Evolutionary conservation across 345 rosid genomes (phyloP), one percentile per base, ranked within the genome.

Genomic region (Pistacia vera): DNA sequence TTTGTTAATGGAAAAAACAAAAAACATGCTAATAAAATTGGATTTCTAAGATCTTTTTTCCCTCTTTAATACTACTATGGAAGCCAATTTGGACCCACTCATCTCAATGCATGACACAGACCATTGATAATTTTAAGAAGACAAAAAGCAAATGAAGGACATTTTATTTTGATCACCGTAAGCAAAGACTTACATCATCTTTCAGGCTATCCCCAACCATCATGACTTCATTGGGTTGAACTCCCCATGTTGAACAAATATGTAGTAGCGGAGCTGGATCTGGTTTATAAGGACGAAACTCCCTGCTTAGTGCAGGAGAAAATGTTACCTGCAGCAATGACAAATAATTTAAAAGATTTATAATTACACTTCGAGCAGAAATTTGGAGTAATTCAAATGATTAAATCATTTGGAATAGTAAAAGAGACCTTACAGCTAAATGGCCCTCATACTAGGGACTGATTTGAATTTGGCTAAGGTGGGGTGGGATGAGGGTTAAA

Each of bases 131-230:
- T 11, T 28, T 38, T 57, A 72, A 17, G 25, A 75, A 22, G 36
- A 52, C 55, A 61, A 25, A 63, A 68, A 41, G 38, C 17, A 44
- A 65, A 64, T 25, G 18, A 48, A 74, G 35, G 2, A 18, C 44
- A 52, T n/a, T 30, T 6, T 1, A 35, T 11, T 20, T 35, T 35
- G 33, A 62, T 62, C 36, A 41, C 11, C 61, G 18, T 63, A 56
- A 62, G 17, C 20, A 72, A 44, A 11, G 16, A 81, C 97, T 85
- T 72, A 90, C 99, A 83, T 95, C 99, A 87, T 95, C 99, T 84
- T 90, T 93, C 59, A 95, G 94, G 86, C 98, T 95, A 81, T 95
- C 99, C 12, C 99, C 99, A 63, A 95, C 85, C 99, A 95, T 95
- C 85, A 95, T 85, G 77, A 95, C 94, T 87, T 95, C 93, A 51